These are phyloP conservation scores for Paxillus rubicundulus DNA, from an alignment of 768 basidiomycete species.

Conservation along the genomic window DNA sequence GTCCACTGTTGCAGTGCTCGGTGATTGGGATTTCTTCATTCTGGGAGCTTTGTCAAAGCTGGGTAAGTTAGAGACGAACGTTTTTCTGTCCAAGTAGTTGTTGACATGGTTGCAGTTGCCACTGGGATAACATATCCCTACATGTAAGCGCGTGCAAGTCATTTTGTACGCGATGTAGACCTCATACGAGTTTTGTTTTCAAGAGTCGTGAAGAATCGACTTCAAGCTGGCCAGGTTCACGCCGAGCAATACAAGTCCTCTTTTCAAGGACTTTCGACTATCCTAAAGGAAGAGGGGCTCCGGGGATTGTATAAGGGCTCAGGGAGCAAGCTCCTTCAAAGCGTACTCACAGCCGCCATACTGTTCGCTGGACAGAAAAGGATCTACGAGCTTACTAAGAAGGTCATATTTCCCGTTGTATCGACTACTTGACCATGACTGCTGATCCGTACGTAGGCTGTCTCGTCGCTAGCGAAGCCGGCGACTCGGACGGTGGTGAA, in stretches of 20 bases:
- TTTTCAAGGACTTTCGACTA: conserved; percentile 71
- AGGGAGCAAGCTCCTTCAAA: conserved; percentile 85
- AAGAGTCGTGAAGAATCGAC: conserved; percentile 71
- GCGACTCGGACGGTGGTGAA: too few relatives aligned
- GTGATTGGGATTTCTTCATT: conserved; percentile 89
- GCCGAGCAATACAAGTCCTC: conserved; percentile 75
- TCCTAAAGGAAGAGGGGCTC: conserved; percentile 77
- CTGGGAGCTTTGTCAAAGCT: conserved; percentile 95
- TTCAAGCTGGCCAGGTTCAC: conserved; percentile 70
- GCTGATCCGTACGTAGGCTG: conserved; percentile 9
- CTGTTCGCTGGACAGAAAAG: conserved; percentile 88
- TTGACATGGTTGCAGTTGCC: conserved; percentile 36
- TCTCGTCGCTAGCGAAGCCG: conserved; percentile 6
- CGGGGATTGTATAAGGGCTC: conserved; percentile 86
- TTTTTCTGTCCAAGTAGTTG: not conserved
- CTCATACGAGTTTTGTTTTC: not conserved
- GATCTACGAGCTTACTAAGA: conserved; percentile 70
- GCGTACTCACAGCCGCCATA: conserved; percentile 90
- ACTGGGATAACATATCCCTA: conserved; percentile 70
- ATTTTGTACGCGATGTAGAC: not conserved
- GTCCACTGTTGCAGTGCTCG: conserved; percentile 49
- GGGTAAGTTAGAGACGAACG: conserved; percentile 39
- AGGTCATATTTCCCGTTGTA: conserved; percentile 26
- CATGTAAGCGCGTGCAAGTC: conserved; percentile 44
- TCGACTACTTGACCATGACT: conserved; percentile 2